phyloP scores from a whole-genome alignment of 176 grass and related monocot species.

The Juncus effusus region DNA sequence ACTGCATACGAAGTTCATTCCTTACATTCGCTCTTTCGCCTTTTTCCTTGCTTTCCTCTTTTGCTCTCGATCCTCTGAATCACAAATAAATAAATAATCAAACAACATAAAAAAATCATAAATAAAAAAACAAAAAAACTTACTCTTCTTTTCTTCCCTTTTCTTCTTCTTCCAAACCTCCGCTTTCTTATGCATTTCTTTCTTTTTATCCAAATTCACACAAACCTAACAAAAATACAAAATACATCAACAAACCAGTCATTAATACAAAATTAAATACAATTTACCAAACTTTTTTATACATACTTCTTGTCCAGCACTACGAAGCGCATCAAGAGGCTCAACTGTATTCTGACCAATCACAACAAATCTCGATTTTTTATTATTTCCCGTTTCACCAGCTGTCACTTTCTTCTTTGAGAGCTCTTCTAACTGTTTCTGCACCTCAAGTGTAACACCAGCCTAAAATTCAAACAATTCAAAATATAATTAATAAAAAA shows the following conservation, averaged over 20 bases:
- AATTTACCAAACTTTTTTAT: background rate
- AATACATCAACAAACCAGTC: constrained; percentile 8
- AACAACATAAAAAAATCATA: background rate
- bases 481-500: background rate
- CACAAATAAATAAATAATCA: constrained; percentile 1
- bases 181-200: constrained; percentile 45
- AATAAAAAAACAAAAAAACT: background rate
- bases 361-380: constrained; percentile 46
- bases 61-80: constrained; percentile 55
- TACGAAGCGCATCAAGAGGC: constrained; percentile 84
- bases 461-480: constrained; percentile 33
- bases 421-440: constrained; percentile 78
- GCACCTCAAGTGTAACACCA: constrained; percentile 63
- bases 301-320: constrained; percentile 72
- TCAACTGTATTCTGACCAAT: constrained; percentile 80
- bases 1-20: background rate
- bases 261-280: background rate
- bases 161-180: constrained; percentile 67
- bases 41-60: constrained; percentile 56
- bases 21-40: constrained; percentile 42
- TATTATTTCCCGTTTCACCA: constrained; percentile 31
- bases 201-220: constrained; percentile 78
- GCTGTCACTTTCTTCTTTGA: constrained; percentile 41
- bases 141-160: constrained; percentile 77
- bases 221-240: constrained; percentile 47